Base-by-base conservation (phyloP, 83 land plant species). In the Thuja plicata region DNA sequence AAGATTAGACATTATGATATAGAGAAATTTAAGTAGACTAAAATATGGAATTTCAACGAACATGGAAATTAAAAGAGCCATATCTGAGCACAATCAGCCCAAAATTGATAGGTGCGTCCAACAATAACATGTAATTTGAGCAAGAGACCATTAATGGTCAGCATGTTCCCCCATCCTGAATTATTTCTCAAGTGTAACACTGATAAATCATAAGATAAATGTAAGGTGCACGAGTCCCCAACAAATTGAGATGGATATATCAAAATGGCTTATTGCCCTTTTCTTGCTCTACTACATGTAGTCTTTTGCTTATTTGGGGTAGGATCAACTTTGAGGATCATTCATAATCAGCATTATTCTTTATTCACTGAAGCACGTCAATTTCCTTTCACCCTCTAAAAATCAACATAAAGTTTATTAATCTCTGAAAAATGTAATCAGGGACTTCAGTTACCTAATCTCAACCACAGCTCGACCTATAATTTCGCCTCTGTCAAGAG, bases 401-500 rank as follows among this genome's bases (percentile, higher is more conserved):
- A 16, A 17, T 57, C 9, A 66, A 19, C 73, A 66, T 41, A 41
- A 80, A 7, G 30, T 40, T 41, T 11, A 41, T 41, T 34, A 80
- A 41, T 80, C 17, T 2, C 15, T 27, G 17, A 83, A 83, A 46
- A 46, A 19, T 50, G 27, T 46, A 46, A 84, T 27, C 30, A 57
- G 91, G 87, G 87, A 74, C 37, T 40, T 50, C 3, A 38, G n/a
- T 88, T 86, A 92, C 87, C 48, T 88, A 5, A 96, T 92, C 87
- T 96, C 98, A 19, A 95, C 91, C 9, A 96, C 94, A 74, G 96
- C 98, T 90, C 98, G 91, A 41, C 98, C 95, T 66, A 94, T 37
- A 45, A 96, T 95, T 27, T 88, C 89, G 27, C 98, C 98, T 16
- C 89, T 43, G 78, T 96, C 87, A 82, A 96, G 97, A 88, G 96